phyloP scores from a whole-genome alignment of 202 grass and related monocot genomes.

The Schoenoplectus triqueter region DNA sequence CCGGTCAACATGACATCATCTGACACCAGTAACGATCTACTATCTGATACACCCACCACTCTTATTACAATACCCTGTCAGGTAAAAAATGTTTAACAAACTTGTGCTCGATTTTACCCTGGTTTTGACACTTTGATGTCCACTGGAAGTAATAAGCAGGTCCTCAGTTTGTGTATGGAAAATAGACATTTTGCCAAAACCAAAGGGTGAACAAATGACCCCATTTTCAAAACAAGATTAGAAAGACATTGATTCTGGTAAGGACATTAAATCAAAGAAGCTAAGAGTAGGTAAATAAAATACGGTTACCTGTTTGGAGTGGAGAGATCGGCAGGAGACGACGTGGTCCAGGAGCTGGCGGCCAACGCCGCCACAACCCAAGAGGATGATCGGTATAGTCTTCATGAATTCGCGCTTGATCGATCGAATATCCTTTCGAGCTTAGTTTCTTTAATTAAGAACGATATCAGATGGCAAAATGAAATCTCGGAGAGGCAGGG shows the following conservation, averaged over 20 bases:
- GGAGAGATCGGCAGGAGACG: conserved; percentile 64
- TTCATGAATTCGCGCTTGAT: conserved; percentile 43
- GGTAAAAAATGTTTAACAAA: background rate
- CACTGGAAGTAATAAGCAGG: background rate
- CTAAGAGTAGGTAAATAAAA: background rate
- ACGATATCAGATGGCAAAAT: background rate
- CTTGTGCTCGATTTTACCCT: background rate
- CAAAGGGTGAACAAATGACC: background rate
- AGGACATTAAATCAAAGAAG: background rate
- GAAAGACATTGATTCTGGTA: too few species aligned
- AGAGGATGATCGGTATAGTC: conserved; percentile 69
- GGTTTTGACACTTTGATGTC: background rate
- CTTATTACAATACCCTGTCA: conserved; percentile 70
- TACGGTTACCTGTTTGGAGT: conserved; percentile 57
- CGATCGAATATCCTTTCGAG: conserved; percentile 33
- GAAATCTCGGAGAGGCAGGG: background rate
- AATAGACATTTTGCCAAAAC: background rate
- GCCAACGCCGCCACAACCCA: conserved; percentile 93
- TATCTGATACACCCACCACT: conserved; percentile 78
- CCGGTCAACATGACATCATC: conserved; percentile 53
- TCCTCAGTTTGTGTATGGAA: too few species aligned
- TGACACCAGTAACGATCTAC: conserved; percentile 65
- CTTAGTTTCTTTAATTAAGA: background rate
- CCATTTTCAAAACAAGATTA: too few species aligned
- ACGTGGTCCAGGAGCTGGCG: conserved; percentile 86